phyloP scores from a whole-genome alignment of 306 rosid genomes.

The Acmispon strigosus region DNA sequence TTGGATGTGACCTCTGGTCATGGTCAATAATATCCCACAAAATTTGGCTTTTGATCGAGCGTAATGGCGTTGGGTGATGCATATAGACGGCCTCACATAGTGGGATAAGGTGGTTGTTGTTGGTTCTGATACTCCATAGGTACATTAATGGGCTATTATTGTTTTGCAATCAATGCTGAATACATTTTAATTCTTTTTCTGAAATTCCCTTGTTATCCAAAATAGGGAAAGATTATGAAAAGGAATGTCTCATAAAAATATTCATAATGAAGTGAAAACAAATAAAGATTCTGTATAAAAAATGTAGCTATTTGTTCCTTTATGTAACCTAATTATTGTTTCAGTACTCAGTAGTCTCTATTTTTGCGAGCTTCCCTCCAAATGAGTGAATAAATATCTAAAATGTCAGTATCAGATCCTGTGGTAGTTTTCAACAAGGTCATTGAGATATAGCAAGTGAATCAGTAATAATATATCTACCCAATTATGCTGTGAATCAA shows the following conservation, averaged over 20 bases:
- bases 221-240: background rate
- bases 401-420: background rate
- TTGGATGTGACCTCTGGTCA: too few relatives aligned
- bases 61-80: too few relatives aligned
- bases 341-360: conserved; percentile 1
- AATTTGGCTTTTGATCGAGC: too few relatives aligned
- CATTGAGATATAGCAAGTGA: background rate
- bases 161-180: background rate
- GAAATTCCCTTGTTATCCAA: background rate
- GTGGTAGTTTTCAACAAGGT: background rate
- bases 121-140: background rate
- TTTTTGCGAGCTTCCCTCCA: background rate
- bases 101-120: too few relatives aligned
- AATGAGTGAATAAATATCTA: background rate
- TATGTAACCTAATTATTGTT: background rate
- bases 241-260: background rate
- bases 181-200: background rate
- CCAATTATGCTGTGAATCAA: background rate
- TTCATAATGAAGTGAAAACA: conserved; percentile 2
- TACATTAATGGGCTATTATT: background rate
- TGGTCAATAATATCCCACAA: too few relatives aligned
- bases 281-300: background rate
- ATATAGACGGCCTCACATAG: too few relatives aligned
- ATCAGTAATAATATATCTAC: background rate
- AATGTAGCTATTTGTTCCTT: background rate